Conservation (phyloP, 140 eudicot species). For the Artemisia princeps region DNA sequence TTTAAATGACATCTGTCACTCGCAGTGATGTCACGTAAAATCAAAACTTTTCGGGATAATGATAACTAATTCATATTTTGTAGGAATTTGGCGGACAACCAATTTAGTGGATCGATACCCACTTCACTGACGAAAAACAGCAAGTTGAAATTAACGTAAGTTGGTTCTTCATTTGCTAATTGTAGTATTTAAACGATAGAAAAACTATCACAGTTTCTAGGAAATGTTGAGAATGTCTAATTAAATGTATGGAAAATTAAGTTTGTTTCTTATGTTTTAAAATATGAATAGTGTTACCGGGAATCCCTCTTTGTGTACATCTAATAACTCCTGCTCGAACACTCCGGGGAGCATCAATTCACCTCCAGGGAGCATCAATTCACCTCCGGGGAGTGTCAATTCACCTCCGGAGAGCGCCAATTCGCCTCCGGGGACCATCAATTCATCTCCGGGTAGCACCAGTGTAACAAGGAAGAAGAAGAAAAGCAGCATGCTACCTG, state of each 20-base stretch:
- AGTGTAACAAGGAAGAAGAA: slow-evolving; percentile 26
- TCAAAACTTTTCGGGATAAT: neutral
- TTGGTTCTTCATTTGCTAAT: neutral
- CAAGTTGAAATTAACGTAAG: slow-evolving; percentile 45
- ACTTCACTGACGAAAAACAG: slow-evolving; percentile 40
- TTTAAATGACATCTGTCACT: no score
- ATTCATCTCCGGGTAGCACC: slow-evolving; percentile 16
- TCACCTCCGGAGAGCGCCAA: slow-evolving; percentile 2
- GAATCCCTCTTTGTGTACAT: slow-evolving; percentile 41
- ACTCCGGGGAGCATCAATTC: slow-evolving; percentile 21
- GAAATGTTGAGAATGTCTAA: no score
- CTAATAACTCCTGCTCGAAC: slow-evolving; percentile 27
- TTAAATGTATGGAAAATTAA: neutral
- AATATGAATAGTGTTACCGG: slow-evolving; percentile 33
- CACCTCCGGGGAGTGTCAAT: slow-evolving; percentile 3
- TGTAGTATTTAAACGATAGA: neutral
- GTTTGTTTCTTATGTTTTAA: neutral
- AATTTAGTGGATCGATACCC: slow-evolving; percentile 55
- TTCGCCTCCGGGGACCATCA: slow-evolving; percentile 16
- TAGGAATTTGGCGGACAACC: slow-evolving; percentile 57
- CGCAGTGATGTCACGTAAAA: no score
- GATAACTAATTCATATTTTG: neutral
- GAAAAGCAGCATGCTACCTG: slow-evolving; percentile 26
- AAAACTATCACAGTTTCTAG: no score
- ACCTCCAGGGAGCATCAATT: slow-evolving; percentile 3